Evolutionary conservation across 345 rosid genomes (phyloP), one percentile per base, ranked within the genome.

Genomic region (Angophora floribunda): DNA sequence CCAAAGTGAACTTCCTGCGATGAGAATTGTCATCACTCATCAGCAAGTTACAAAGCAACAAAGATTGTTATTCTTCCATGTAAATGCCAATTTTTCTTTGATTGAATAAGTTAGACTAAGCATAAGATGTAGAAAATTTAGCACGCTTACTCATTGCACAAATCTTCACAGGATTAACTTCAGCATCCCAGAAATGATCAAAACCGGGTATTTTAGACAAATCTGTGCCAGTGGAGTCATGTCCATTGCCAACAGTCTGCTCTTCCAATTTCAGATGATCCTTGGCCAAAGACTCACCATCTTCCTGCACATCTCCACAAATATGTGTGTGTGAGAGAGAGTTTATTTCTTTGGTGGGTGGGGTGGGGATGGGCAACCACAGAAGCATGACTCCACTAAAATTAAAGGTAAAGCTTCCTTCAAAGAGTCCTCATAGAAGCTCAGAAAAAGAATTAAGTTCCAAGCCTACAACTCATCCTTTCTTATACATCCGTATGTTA

Each of bases 1-100:
- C 99, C 98, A 96, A 8, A 97, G 95, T 10, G 99, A 96, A 89
- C 98, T 96, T 89, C 91, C 99, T 97, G 95, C 90, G 86, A 1
- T 51, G 87, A 88, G 36, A 85, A 82, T 52, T 82, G 30, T 61
- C 84, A 26, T 59, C 65, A 59, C n/a, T 26, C 30, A 6, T 59
- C 14, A 6, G 26, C 1, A 5, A 24, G 88, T 28, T 55, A 57
- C 61, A 51, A 86, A 28, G 52, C 26, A 28, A 21, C n/a, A 44
- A 4, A 82, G 52, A 84, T 21, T 19, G 82, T 19, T 45, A 57
- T 22, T 67, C 36, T 19, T 50, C 47, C 1, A 30, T 50, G 51
- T 11, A 88, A 21, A 86, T 32, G 52, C 47, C 52, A 87, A 85
- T 80, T 44, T 85, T 36, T 49, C 45, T 50, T 53, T 28, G 2